phyloP scores from a whole-genome alignment of 495 filamentous ascomycete species.

The Margaritispora aquatica region DNA sequence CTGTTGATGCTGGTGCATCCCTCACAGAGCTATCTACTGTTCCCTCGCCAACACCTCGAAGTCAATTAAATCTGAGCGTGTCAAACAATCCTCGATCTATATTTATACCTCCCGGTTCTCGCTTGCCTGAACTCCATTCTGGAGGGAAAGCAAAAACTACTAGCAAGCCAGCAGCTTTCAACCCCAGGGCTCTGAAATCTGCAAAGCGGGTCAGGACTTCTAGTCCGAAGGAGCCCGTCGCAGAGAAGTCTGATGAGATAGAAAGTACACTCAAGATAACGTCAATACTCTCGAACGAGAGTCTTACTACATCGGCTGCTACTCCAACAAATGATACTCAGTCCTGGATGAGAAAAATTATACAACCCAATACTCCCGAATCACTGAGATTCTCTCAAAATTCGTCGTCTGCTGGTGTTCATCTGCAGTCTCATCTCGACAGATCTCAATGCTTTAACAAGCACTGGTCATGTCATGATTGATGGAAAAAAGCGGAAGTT shows the following conservation, averaged over 20 bases:
- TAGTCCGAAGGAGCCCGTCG: no score
- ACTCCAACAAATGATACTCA: no score
- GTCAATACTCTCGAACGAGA: no score
- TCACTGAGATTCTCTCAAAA: background rate
- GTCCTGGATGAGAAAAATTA: no score
- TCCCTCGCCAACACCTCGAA: background rate
- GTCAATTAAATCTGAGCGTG: background rate
- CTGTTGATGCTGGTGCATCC: background rate
- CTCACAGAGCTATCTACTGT: background rate
- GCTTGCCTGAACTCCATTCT: background rate
- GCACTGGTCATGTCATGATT: background rate
- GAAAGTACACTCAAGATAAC: no score
- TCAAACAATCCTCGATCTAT: background rate
- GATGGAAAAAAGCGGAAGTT: background rate
- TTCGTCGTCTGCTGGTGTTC: background rate
- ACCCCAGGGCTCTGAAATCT: background rate
- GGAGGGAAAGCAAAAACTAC: background rate
- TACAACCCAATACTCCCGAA: no score
- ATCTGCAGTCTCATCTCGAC: background rate
- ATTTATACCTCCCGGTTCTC: background rate
- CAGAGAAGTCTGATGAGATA: no score
- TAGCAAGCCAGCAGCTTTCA: background rate
- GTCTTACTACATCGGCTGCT: no score
- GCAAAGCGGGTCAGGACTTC: background rate
- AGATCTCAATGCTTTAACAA: background rate